Evolutionary conservation across 2,329 filamentous ascomycete genomes (phyloP), one percentile per base, ranked within the genome.

Genomic region (Xylariaceae sp.): DNA sequence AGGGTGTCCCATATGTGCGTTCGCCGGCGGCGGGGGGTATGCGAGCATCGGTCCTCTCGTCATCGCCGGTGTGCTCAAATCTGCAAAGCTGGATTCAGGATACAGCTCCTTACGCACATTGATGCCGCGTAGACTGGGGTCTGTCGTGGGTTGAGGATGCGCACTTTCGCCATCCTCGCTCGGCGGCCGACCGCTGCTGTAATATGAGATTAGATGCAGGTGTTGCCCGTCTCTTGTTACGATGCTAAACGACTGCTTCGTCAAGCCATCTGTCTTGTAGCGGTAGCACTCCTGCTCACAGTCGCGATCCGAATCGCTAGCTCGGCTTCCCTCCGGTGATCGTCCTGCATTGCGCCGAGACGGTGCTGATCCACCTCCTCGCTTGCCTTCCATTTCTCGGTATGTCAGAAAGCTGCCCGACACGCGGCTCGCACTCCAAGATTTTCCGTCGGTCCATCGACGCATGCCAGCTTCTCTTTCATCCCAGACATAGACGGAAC

Each of bases 241-340:
- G 76, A 99, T 97, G 77, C 93, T 97, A 81, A 97, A 99, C 0
- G 94, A 97, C 76, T 99, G 94, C 82, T 99, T 99, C 92, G 97
- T 97, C 3, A 99, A 82, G 0, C 94, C 94, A 69, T 99, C 94
- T 8, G 88, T 90, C 80, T 97, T 99, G 77, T 96, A 96, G 64
- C 91, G 82, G 74, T 96, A 96, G 48, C 92, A 92, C 73, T 96
- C 92, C 0, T 90, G 90, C 69, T 95, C 91, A 67, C 85, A 88
- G 56, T 90, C 88, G 65, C 89, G 90, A 67, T 95, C 89, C 53
- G 94, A 92, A 69, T 96, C 91, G 71, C 89, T 93, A 34, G 84
- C 86, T 64, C 88, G 86, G 61, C 85, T 86, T 68, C 89, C 92
- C 64, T 96, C 92, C 39, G 92, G 90, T 7, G 90, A 92, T 77